Evolutionary conservation across 345 rosid species (phyloP).

Genomic region (Eucalyptus pauciflora): DNA sequence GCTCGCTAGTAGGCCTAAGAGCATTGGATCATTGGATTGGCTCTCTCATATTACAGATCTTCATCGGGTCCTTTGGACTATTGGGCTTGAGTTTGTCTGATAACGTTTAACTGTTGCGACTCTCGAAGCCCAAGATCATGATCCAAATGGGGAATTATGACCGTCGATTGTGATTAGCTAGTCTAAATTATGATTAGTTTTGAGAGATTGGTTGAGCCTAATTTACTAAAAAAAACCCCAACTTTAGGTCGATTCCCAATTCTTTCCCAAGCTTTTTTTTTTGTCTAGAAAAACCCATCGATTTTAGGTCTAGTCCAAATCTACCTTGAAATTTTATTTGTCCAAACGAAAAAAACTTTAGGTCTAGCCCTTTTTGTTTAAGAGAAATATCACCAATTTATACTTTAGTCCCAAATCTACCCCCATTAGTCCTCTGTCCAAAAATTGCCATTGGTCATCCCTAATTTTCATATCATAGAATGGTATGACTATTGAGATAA

Average conservation of each 20-base stretch:
- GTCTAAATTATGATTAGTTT: not conserved
- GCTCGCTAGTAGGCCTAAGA: not conserved
- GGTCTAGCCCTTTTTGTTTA: not conserved
- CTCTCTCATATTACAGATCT: not conserved
- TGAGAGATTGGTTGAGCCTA: not conserved
- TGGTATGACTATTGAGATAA: not conserved
- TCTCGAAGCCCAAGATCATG: not conserved
- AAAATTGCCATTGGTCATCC: not conserved
- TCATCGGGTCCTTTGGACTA: not conserved
- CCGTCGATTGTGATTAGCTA: not conserved
- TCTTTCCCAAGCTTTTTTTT: not conserved
- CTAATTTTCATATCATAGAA: not conserved
- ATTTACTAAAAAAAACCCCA: not conserved
- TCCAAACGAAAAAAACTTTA: too few relatives aligned
- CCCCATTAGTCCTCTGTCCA: fast-evolving
- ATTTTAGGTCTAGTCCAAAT: not conserved
- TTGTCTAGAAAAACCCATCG: not conserved
- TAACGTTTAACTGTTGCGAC: fast-evolving
- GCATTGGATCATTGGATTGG: not conserved
- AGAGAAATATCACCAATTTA: not conserved
- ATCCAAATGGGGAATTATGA: not conserved
- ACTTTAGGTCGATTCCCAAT: not conserved
- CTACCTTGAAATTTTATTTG: too few relatives aligned
- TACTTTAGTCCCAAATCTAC: not conserved
- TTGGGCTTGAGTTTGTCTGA: not conserved